Base-by-base conservation (phyloP, 1,284 basidiomycete species). In the Bothia castanella region DNA sequence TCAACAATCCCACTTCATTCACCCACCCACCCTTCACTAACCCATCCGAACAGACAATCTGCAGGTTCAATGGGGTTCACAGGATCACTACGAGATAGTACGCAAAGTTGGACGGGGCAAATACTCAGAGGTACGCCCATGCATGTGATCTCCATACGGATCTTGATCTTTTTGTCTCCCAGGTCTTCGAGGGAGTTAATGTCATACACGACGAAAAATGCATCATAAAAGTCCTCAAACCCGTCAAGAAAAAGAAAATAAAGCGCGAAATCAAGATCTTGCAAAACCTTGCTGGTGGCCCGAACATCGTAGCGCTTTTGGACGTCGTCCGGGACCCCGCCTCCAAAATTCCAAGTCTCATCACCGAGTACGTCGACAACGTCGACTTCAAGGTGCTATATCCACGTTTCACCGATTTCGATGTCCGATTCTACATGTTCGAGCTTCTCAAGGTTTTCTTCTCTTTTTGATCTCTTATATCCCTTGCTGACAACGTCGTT, bases 181-280 rank as follows among this genome's bases (percentile, higher is more conserved):
- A 93, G 91, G 96, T 98, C 45, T 99, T 99, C 63, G 95, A 98
- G 72, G 96, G 94, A 8, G 85, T 97, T 64, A 95, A 98, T 71
- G 85, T 97, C 51, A 85, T 90, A 30, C 89, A 88, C 55, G 90
- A 90, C 64, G 89, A 95, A 69, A 95, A 97, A 72, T 97, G 95
- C 71, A 95, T 98, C 71, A 94, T 98, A 76, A 98, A 99, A 72
- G 95, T 98, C 44, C 78, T 99, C 58, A 99, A 99, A 73, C 97
- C 97, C 1, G 96, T 99, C 44, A 98, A 99, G 80, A 98, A 98
- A 83, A 98, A 98, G 83, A 99, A 99, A 78, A 98, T 99, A 74
- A 98, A 98, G 78, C 83, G 96, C 56, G 96, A 99, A 75, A 97
- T 99, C 73, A 98, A 99, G 78, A 97, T 99, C 61, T 73, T 99